A percentile compares a stretch with the other conserved stretches of the same genome.
These are phyloP conservation scores for Suillus hirtellus DNA, from an alignment of 768 basidiomycete species.

Conservation along the genomic window DNA sequence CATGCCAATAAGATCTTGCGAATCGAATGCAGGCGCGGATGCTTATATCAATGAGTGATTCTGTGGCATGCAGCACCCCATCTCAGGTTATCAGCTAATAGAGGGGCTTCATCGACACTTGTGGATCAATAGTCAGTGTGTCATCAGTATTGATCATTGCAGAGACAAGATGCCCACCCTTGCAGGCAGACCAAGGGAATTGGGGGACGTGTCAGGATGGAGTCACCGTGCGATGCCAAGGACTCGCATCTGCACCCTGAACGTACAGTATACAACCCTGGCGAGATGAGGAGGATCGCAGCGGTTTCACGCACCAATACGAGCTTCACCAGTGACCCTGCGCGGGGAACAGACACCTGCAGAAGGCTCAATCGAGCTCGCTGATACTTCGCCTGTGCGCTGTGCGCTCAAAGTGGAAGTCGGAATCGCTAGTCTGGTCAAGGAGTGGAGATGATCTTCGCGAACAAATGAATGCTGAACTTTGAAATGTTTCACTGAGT, in stretches of 20 bases:
- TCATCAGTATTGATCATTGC: background rate
- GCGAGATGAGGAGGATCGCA: background rate
- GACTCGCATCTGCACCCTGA: background rate
- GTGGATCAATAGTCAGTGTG: background rate
- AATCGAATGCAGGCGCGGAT: background rate
- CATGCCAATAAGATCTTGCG: conserved; percentile 31
- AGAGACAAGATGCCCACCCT: background rate
- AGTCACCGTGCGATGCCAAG: background rate
- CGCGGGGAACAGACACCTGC: background rate
- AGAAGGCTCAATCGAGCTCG: background rate
- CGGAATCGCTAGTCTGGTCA: background rate
- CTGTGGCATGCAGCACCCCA: background rate
- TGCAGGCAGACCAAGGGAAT: background rate
- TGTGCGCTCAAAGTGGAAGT: background rate
- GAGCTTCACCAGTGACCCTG: background rate
- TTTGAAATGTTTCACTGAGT: background rate
- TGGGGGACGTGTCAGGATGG: background rate
- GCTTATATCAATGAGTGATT: conserved; percentile 2
- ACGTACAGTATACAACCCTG: background rate
- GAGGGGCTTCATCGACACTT: background rate
- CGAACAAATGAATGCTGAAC: background rate
- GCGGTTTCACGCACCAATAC: background rate
- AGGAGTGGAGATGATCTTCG: background rate
- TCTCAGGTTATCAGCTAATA: background rate
- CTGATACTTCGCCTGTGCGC: background rate